Evolutionary conservation across 148 eudicot species (phyloP).

Genomic region (Rhododendron ovatum): DNA sequence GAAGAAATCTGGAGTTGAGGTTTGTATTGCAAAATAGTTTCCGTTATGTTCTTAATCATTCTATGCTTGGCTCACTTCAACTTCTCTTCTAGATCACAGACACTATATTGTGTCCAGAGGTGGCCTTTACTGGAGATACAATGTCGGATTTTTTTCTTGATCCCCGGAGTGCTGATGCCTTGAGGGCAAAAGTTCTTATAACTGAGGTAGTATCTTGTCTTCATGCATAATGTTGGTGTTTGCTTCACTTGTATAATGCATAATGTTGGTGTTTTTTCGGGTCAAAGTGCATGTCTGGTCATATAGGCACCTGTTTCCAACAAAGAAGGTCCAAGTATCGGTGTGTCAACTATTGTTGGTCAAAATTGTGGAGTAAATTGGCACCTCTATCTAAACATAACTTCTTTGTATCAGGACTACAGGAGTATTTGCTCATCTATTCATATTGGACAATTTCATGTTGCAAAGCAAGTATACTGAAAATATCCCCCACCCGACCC

Average conservation of each 20-base stretch:
- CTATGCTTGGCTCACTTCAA: slow-evolving; percentile 17
- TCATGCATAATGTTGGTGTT: neutral
- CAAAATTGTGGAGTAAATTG: neutral
- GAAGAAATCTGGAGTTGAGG: slow-evolving; percentile 91
- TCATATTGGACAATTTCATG: neutral
- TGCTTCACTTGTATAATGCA: slow-evolving; percentile 1
- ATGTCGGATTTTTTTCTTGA: slow-evolving; percentile 79
- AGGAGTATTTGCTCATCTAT: neutral
- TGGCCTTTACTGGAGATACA: slow-evolving; percentile 96
- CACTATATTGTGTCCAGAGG: slow-evolving; percentile 80
- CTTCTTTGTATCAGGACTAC: neutral
- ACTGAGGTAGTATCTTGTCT: slow-evolving; percentile 55
- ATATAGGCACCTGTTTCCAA: neutral
- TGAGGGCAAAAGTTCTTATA: slow-evolving; percentile 86
- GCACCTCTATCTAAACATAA: neutral
- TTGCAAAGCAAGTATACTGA: neutral
- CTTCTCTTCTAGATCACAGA: slow-evolving; percentile 66
- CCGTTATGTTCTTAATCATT: neutral
- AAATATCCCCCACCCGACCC: neutral
- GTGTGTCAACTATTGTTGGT: neutral
- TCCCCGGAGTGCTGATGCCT: slow-evolving; percentile 87
- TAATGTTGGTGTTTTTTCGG: neutral
- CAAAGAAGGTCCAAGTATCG: neutral
- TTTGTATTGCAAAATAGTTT: slow-evolving; percentile 19
- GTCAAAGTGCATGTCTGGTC: neutral